Conservation (phyloP, 495 filamentous ascomycete genomes). For the Xylaria castorea region DNA sequence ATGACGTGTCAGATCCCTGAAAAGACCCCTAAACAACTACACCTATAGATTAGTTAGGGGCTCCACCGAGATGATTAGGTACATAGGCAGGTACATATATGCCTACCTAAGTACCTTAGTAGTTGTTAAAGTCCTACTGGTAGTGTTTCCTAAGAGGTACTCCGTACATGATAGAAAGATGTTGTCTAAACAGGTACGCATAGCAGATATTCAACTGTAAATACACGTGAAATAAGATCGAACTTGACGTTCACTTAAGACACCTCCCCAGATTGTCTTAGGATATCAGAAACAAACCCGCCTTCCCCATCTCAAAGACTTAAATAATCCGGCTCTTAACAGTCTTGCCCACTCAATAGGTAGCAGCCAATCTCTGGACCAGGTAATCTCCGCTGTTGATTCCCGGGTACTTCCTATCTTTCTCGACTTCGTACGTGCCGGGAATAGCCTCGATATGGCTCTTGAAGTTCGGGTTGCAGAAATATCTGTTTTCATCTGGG, state of each 20-base stretch:
- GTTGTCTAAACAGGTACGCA: neutral
- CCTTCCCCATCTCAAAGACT: neutral
- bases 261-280: neutral
- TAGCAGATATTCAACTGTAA: neutral
- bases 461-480: conserved; percentile 90
- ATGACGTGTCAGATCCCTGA: conserved; percentile 32
- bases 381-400: conserved; percentile 86
- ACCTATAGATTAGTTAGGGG: neutral
- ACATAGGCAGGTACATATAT: neutral
- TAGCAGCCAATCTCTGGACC: conserved; percentile 77
- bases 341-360: conserved; percentile 54
- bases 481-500: conserved; percentile 68
- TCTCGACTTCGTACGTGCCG: conserved; percentile 75
- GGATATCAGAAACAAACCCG: neutral
- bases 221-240: neutral
- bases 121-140: no score
- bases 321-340: neutral
- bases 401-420: conserved; percentile 77
- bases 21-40: conserved; percentile 10
- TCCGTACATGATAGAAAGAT: neutral
- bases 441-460: conserved; percentile 83
- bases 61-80: neutral
- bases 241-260: neutral
- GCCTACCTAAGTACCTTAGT: no score
- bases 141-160: neutral